Evolutionary conservation across 345 rosid species (phyloP), one percentile per base, ranked within the genome.

Genomic region (Combretum micranthum): DNA sequence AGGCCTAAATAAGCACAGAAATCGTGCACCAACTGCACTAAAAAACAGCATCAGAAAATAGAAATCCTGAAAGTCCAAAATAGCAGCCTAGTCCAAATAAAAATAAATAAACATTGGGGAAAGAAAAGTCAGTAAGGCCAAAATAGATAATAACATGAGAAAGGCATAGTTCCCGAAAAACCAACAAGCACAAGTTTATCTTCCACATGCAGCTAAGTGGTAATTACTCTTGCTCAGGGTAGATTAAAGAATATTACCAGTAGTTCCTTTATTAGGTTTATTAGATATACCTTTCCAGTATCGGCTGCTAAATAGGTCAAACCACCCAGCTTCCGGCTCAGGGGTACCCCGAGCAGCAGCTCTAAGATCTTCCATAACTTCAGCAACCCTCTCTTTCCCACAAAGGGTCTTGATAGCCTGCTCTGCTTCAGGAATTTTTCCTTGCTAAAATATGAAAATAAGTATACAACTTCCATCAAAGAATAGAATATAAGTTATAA

Each of bases 271-370:
- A n/a, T 18, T 43, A 4, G 43, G 20, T 13, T 9, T 19, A 12
- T 18, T 43, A 13, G 21, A 20, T 44, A 49, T 79, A 93, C 99
- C 97, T 87, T 89, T 93, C 84, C 82, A 76, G 63, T 93, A 93
- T 55, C 97, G 97, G 64, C 82, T 75, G 68, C 96, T 79, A 62
- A 93, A 93, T 26, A 93, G 80, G 77, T 93, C 99, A 60, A 87
- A 71, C 99, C 99, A 93, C 72, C 99, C 92, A 7, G 96, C 99
- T 59, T 93, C 99, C 62, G 87, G 88, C 80, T 89, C 97, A 23
- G 82, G 55, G 50, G 90, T 77, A 60, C 94, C 87, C 72, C 86
- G 91, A 62, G 77, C 63, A 49, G 81, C 81, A 44, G 69, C 68
- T 63, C 74, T 69, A 60, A 89, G 75, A 77, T 89, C 96, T 63